Conservation (phyloP, 2,329 filamentous ascomycete species). For the Colletotrichum incanum region DNA sequence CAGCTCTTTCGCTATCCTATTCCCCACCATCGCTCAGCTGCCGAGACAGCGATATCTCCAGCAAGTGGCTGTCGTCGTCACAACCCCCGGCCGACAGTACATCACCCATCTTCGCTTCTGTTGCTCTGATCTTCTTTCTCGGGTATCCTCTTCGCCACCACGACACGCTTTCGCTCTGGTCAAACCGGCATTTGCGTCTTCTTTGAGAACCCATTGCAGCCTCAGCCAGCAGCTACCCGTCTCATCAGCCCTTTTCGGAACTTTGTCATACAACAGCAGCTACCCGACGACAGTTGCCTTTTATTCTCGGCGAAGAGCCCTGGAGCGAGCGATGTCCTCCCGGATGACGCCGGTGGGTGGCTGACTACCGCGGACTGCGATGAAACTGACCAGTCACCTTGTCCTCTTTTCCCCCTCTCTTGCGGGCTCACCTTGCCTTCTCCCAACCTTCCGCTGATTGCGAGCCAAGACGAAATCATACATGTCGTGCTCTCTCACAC, state of each 20-base stretch:
- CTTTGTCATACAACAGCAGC: slow-evolving; percentile 22
- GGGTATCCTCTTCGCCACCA: background rate
- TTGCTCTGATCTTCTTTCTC: background rate
- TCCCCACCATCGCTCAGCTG: slow-evolving; percentile 16
- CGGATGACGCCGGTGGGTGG: background rate
- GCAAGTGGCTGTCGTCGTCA: slow-evolving; percentile 1
- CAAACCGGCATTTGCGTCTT: slow-evolving; percentile 33
- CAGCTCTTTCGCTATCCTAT: background rate
- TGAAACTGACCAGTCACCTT: background rate
- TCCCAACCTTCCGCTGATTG: slow-evolving; percentile 4
- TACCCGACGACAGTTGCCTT: slow-evolving; percentile 37
- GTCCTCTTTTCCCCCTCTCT: background rate
- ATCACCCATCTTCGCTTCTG: slow-evolving; percentile 5
- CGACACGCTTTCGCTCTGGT: slow-evolving; percentile 1
- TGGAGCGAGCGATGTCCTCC: background rate
- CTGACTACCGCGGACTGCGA: background rate
- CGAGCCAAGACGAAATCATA: slow-evolving; percentile 30
- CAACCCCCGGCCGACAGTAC: slow-evolving; percentile 17
- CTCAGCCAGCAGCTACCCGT: slow-evolving; percentile 32
- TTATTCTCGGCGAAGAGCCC: slow-evolving; percentile 12
- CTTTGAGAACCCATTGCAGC: slow-evolving; percentile 33
- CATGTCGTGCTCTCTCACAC: slow-evolving; percentile 35
- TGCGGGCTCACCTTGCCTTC: background rate
- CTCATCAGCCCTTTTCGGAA: slow-evolving; percentile 28
- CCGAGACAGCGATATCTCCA: slow-evolving; percentile 18